These are phyloP conservation scores for Cochliopodium minus DNA, from an alignment of 208 protist genomes.

Conservation along the genomic window DNA sequence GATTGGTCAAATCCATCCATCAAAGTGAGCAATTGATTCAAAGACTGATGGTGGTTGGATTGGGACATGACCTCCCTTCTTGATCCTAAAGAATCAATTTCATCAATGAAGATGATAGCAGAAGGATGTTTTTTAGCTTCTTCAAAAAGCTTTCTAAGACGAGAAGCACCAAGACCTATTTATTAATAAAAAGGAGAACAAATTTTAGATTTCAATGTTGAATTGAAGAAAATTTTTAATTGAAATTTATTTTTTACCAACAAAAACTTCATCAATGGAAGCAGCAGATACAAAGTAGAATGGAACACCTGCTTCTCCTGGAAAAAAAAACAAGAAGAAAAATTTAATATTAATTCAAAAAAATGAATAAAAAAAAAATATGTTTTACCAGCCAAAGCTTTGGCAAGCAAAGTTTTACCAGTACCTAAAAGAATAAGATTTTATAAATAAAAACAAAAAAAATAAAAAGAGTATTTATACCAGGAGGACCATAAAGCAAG, in stretches of 20 bases:
- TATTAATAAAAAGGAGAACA: too few species aligned
- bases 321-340: too few species aligned
- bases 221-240: too few species aligned
- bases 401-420: constrained; percentile 92
- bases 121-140: constrained; percentile 94
- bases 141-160: constrained; percentile 99
- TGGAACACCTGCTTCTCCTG: too few species aligned
- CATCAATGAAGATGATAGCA: constrained; percentile 99
- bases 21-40: constrained; percentile 99
- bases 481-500: constrained; percentile 92
- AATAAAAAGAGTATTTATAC: too few species aligned
- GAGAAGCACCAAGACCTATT: too few species aligned
- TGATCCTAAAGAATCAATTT: constrained; percentile 98
- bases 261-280: constrained; percentile 99
- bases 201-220: too few species aligned
- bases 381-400: constrained; percentile 92
- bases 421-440: too few species aligned
- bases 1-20: constrained; percentile 96
- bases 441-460: too few species aligned
- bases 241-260: constrained; percentile 99
- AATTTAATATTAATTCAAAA: too few species aligned
- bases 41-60: constrained; percentile 95
- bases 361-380: constrained; percentile 99
- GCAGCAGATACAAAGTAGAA: too few species aligned
- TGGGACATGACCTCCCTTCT: constrained; percentile 72